Percentiles rank a stretch among this genome's conserved stretches.
Conservation (phyloP, 2,329 filamentous ascomycete species). For the Pseudocercospora fijiensis region DNA sequence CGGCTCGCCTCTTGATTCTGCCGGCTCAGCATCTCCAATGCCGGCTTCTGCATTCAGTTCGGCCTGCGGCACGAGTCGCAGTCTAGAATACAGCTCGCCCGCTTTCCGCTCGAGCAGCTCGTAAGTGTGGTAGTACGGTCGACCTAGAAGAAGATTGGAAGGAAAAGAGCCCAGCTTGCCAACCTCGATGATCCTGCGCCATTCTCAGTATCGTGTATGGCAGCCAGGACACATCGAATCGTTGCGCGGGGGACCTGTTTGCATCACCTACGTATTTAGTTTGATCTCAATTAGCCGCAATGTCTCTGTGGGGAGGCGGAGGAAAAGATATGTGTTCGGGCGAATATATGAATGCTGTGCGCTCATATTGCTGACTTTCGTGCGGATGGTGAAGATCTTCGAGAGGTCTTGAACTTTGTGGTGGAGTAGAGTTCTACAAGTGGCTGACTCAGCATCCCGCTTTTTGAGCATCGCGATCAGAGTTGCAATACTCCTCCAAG, state of each 20-base stretch:
- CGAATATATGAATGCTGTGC: conserved; percentile 49
- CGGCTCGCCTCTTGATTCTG: conserved; percentile 35
- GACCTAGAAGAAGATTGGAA: conserved; percentile 83
- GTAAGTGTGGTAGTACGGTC: conserved; percentile 88
- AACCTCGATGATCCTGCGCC: conserved; percentile 72
- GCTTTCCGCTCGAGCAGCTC: conserved; percentile 74
- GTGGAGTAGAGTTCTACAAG: not conserved
- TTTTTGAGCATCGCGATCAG: not conserved
- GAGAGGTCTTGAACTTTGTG: not conserved
- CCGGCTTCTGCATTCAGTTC: conserved; percentile 76
- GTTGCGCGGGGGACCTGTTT: conserved; percentile 25
- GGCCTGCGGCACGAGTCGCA: conserved; percentile 75
- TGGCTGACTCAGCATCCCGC: not conserved
- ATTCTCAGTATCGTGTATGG: conserved; percentile 35
- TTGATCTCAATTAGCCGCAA: conserved; percentile 59
- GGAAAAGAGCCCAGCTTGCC: conserved; percentile 93
- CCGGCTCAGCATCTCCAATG: conserved; percentile 57
- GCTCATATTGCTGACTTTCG: conserved; percentile 19
- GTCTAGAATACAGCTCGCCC: conserved; percentile 62
- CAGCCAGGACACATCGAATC: conserved; percentile 34
- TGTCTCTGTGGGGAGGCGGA: conserved; percentile 59
- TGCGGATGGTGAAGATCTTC: not conserved
- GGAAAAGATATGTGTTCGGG: conserved; percentile 53
- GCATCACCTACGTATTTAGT: conserved; percentile 62
- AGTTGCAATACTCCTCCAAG: not conserved